Percentiles rank a stretch among this genome's conserved stretches.
These are phyloP conservation scores for Boletus sp. DNA, from an alignment of 768 basidiomycete species.

Conservation along the genomic window DNA sequence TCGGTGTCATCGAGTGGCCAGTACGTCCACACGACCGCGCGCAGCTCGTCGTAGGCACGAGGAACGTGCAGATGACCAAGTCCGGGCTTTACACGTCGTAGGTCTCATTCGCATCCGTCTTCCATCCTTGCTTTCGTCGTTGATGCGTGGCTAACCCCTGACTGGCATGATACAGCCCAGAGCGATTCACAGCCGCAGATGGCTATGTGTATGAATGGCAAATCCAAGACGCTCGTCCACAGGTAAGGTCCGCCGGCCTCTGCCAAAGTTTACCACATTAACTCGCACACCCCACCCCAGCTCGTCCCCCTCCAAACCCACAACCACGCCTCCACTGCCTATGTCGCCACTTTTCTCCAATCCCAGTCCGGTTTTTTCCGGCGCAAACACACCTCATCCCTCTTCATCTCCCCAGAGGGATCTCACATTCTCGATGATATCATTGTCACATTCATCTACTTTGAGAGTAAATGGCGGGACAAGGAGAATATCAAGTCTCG, in stretches of 20 bases:
- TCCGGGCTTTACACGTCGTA: constrained; percentile 24
- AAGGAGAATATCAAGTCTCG: constrained; percentile 17
- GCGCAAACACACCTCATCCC: constrained; percentile 18
- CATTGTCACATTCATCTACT: constrained; percentile 35
- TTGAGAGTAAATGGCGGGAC: constrained; percentile 30
- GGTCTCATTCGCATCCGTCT: neutral
- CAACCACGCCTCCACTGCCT: constrained; percentile 4
- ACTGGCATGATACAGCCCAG: constrained; percentile 15
- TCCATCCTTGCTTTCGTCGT: neutral
- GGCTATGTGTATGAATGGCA: constrained; percentile 29
- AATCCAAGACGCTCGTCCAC: constrained; percentile 18
- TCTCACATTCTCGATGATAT: constrained; percentile 33
- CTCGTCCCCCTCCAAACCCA: constrained; percentile 21
- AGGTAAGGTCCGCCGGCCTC: constrained; percentile 11
- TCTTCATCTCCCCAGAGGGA: constrained; percentile 30
- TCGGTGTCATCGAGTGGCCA: constrained; percentile 32
- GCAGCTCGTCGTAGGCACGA: constrained; percentile 24
- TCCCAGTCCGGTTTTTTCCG: constrained; percentile 12
- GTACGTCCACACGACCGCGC: neutral
- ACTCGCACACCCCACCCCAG: constrained; percentile 1
- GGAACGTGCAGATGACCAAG: constrained; percentile 24
- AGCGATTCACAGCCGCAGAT: constrained; percentile 24
- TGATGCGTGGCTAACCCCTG: neutral
- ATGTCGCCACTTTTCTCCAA: constrained; percentile 28
- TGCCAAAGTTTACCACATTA: neutral